Evolutionary conservation across 2,329 filamentous ascomycete species (phyloP).

Genomic region (Penicillium hordei): DNA sequence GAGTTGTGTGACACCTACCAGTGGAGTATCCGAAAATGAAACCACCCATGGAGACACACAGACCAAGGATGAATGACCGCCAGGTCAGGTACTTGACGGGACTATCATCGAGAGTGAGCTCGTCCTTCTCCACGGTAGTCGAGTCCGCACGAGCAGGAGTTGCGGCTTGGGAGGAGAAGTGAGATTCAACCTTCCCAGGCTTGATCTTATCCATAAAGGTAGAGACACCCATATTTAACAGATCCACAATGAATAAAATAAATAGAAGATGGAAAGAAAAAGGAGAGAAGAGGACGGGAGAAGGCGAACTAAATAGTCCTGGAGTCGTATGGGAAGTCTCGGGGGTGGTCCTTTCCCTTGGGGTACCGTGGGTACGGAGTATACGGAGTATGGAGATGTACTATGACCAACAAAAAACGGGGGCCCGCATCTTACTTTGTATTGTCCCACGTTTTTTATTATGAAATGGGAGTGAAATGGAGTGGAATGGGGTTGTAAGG

Average conservation of each 20-base stretch:
- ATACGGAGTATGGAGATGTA: background rate
- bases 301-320: slow-evolving; percentile 28
- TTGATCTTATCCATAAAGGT: slow-evolving; percentile 33
- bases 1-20: slow-evolving; percentile 28
- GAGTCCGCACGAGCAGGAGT: slow-evolving; percentile 36
- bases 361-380: slow-evolving; percentile 18
- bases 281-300: slow-evolving; percentile 12
- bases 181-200: slow-evolving; percentile 27
- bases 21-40: slow-evolving; percentile 50
- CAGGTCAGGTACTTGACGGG: slow-evolving; percentile 46
- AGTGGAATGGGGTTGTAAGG: slow-evolving; percentile 15
- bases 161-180: slow-evolving; percentile 36
- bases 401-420: slow-evolving; percentile 22
- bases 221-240: slow-evolving; percentile 31
- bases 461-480: slow-evolving; percentile 10
- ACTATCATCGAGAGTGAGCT: slow-evolving; percentile 39
- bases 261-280: slow-evolving; percentile 1
- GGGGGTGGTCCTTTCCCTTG: slow-evolving; percentile 16
- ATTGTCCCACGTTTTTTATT: slow-evolving; percentile 24
- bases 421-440: slow-evolving; percentile 32
- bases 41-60: slow-evolving; percentile 50
- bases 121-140: slow-evolving; percentile 33
- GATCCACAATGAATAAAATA: slow-evolving; percentile 3
- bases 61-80: slow-evolving; percentile 45
- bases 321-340: background rate